These are phyloP conservation scores for Phytophthora vignae DNA, from an alignment of 352 stramenopile species.

Conservation along the genomic window DNA sequence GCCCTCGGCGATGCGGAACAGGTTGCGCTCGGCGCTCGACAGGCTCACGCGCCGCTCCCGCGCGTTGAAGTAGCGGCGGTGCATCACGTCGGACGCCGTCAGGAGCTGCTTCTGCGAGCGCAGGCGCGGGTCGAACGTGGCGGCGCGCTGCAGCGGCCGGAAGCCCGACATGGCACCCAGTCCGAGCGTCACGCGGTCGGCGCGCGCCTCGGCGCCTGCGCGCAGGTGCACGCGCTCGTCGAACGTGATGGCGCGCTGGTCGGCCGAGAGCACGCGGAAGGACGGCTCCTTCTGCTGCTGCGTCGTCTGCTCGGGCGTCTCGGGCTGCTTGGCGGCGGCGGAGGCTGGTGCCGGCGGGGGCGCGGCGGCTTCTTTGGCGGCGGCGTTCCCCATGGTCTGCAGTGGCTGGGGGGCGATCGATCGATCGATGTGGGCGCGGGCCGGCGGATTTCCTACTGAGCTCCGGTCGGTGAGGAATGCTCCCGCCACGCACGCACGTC, in stretches of 20 bases:
- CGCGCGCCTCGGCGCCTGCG: constrained; percentile 12
- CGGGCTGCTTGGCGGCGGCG: neutral
- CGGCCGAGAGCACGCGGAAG: constrained; percentile 73
- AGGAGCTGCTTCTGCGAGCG: constrained; percentile 63
- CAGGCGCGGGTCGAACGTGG: constrained; percentile 82
- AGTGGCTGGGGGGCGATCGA: neutral
- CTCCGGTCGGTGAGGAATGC: neutral
- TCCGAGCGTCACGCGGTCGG: constrained; percentile 55
- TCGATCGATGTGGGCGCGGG: constrained; percentile 10
- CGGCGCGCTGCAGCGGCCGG: constrained; percentile 75
- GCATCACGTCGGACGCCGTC: constrained; percentile 81
- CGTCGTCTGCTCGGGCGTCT: constrained; percentile 1
- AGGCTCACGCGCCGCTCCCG: constrained; percentile 58
- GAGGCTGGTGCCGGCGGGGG: constrained; percentile 4
- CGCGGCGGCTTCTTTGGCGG: constrained; percentile 32
- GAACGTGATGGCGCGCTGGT: constrained; percentile 84
- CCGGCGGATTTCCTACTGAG: constrained; percentile 27
- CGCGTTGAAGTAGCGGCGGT: constrained; percentile 88
- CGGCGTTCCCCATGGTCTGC: constrained; percentile 38
- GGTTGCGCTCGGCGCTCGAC: constrained; percentile 38
- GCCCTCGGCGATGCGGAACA: constrained; percentile 71
- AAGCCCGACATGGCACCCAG: constrained; percentile 71
- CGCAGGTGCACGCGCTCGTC: constrained; percentile 82
- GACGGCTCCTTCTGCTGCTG: constrained; percentile 15
- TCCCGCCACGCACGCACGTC: constrained; percentile 25